Conservation (phyloP, 306 rosid genomes). For the Potentilla sterilis region DNA sequence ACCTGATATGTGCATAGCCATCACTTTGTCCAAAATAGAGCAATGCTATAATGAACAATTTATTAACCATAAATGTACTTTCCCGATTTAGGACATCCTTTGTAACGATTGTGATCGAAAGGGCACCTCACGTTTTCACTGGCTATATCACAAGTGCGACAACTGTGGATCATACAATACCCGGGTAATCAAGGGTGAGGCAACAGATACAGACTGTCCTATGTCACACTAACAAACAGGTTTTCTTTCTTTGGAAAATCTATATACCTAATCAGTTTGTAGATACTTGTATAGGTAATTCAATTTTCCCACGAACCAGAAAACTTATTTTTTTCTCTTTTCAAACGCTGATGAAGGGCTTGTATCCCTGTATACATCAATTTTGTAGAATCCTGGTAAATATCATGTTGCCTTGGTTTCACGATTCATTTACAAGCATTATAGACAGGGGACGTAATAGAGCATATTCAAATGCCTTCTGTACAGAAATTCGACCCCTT, state of each 20-base stretch:
- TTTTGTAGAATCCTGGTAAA: conserved; percentile 33
- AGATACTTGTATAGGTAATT: conserved; percentile 59
- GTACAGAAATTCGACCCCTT: conserved; percentile 31
- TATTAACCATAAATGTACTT: background rate
- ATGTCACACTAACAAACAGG: conserved; percentile 29
- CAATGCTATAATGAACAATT: background rate
- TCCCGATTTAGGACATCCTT: conserved; percentile 75
- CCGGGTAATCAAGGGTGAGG: conserved; percentile 78
- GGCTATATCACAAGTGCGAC: conserved; percentile 93
- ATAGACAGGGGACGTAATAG: conserved; percentile 20
- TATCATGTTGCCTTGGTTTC: conserved; percentile 24
- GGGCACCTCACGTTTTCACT: conserved; percentile 82
- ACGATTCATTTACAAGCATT: background rate
- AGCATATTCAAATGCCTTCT: conserved; percentile 26
- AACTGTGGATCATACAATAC: conserved; percentile 90
- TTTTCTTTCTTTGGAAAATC: conserved; percentile 11
- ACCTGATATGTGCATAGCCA: background rate
- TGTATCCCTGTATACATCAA: conserved; percentile 7
- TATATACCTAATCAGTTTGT: conserved; percentile 40
- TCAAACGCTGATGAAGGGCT: conserved; percentile 18
- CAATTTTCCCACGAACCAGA: conserved; percentile 45
- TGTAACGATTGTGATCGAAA: conserved; percentile 88
- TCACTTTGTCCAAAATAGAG: conserved; percentile 11
- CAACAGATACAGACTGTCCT: conserved; percentile 49
- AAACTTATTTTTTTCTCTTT: conserved; percentile 27